Evolutionary conservation across 495 filamentous ascomycete genomes (phyloP).

Genomic region (Talaromyces liani): DNA sequence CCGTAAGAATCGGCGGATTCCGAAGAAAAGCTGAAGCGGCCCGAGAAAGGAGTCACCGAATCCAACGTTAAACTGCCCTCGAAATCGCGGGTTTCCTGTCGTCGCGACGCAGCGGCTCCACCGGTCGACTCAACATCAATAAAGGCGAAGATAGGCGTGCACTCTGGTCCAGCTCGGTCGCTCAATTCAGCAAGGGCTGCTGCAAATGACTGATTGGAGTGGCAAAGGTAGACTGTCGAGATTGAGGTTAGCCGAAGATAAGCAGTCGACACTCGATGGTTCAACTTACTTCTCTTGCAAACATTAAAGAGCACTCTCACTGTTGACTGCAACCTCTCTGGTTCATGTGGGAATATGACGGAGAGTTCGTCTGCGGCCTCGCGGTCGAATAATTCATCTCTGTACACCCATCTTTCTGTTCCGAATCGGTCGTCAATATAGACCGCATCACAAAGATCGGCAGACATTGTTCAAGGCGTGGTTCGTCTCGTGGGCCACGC

Average conservation of each 20-base stretch:
- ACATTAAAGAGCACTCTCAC: conserved; percentile 40
- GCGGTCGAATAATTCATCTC: conserved; percentile 23
- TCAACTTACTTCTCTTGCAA: conserved; percentile 46
- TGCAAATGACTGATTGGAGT: conserved; percentile 62
- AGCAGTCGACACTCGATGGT: not conserved
- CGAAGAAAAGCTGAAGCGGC: conserved; percentile 37
- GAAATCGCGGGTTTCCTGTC: conserved; percentile 26
- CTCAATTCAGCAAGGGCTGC: conserved; percentile 60
- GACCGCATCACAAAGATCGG: conserved; percentile 66
- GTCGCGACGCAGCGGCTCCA: conserved; percentile 25
- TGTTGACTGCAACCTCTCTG: conserved; percentile 42
- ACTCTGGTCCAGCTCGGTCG: conserved; percentile 51
- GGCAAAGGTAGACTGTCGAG: conserved; percentile 62
- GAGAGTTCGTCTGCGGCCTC: conserved; percentile 18
- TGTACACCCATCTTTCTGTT: conserved; percentile 52
- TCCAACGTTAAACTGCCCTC: not conserved
- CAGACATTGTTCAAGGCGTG: conserved; percentile 47
- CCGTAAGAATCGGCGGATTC: conserved; percentile 57
- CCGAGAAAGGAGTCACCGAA: conserved; percentile 24
- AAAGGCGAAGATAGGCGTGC: conserved; percentile 67
- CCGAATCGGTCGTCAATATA: conserved; percentile 72
- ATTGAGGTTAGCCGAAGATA: conserved; percentile 8
- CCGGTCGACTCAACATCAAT: conserved; percentile 52
- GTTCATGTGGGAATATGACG: conserved; percentile 33
- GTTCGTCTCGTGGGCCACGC: conserved; percentile 7